phyloP scores from a whole-genome alignment of 2,329 filamentous ascomycete genomes.

The Didymellaceae sp. region DNA sequence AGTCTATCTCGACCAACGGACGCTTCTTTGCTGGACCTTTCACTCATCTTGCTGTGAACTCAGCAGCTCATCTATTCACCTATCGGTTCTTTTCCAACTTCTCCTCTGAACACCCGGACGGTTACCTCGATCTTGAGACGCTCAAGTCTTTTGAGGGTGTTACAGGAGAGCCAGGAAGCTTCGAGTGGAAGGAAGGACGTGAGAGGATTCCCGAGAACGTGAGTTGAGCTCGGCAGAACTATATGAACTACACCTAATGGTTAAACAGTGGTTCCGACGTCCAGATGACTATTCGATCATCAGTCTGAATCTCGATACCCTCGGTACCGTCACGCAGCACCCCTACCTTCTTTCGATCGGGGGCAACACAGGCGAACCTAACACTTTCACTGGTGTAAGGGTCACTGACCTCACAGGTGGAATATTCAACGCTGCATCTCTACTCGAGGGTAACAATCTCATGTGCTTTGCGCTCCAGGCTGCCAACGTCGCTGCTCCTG shows the following conservation, averaged over 20 bases:
- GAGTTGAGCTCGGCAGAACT: background rate
- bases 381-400: slow-evolving; percentile 47
- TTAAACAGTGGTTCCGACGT: slow-evolving; percentile 39
- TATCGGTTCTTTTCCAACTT: slow-evolving; percentile 45
- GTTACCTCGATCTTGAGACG: slow-evolving; percentile 44
- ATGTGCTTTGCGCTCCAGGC: slow-evolving; percentile 50
- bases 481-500: slow-evolving; percentile 41
- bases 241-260: background rate
- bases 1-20: slow-evolving; percentile 6
- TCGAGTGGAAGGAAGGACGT: slow-evolving; percentile 42
- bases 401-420: slow-evolving; percentile 48
- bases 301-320: slow-evolving; percentile 11
- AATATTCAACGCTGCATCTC: slow-evolving; percentile 51
- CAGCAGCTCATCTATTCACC: slow-evolving; percentile 16
- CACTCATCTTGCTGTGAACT: slow-evolving; percentile 4
- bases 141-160: slow-evolving; percentile 52
- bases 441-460: slow-evolving; percentile 58
- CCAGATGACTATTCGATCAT: slow-evolving; percentile 9
- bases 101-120: slow-evolving; percentile 47
- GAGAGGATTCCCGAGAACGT: slow-evolving; percentile 53
- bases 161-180: slow-evolving; percentile 39
- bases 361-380: slow-evolving; percentile 45
- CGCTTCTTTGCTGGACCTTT: slow-evolving; percentile 3
- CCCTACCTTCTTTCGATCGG: slow-evolving; percentile 44
- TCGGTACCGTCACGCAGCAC: slow-evolving; percentile 19